Evolutionary conservation across 257 asterid genomes (phyloP), one percentile per base, ranked within the genome.

Genomic region (Nyctanthes arbortristis): DNA sequence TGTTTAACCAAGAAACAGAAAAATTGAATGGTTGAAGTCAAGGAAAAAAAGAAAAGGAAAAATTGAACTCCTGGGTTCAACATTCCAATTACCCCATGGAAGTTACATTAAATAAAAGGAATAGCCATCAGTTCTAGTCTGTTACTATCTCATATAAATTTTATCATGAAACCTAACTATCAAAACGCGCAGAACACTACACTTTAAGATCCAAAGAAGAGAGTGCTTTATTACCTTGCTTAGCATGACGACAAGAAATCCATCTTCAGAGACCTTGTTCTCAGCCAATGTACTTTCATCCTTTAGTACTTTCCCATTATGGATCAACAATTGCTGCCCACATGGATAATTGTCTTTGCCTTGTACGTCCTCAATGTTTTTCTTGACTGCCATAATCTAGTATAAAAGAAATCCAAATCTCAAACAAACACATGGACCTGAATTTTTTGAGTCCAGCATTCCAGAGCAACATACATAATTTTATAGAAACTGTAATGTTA

Each of bases 171-270:
- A 35, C 20, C n/a, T 31, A 33, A 61, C 14, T 33, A 9, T 27
- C 9, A 45, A 55, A 47, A 31, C 36, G 31, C 31, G 11, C 11
- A 16, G 28, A 58, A 27, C 37, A 58, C 25, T 30, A 33, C 24
- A 47, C 22, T 61, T 33, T 24, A 2, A 67, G 57, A 52, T 68
- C 32, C 30, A 64, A 52, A 27, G 5, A 52, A 32, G 36, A 16
- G 5, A 27, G 10, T 6, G 56, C 24, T 33, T 12, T 73, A n/a
- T n/a, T 78, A 92, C 97, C 93, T 92, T 92, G 85, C 95, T 89
- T 69, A 92, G 95, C 97, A 92, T 89, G 86, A 92, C 96, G 57
- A 92, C 97, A 63, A 92, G 96, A 80, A 92, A 92, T 47, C 96
- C 96, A 78, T 92, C 96, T 82, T 84, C 96, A 20, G 95, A 81